Base-by-base conservation (phyloP, 768 basidiomycete genomes). In the Mycena alexandri region DNA sequence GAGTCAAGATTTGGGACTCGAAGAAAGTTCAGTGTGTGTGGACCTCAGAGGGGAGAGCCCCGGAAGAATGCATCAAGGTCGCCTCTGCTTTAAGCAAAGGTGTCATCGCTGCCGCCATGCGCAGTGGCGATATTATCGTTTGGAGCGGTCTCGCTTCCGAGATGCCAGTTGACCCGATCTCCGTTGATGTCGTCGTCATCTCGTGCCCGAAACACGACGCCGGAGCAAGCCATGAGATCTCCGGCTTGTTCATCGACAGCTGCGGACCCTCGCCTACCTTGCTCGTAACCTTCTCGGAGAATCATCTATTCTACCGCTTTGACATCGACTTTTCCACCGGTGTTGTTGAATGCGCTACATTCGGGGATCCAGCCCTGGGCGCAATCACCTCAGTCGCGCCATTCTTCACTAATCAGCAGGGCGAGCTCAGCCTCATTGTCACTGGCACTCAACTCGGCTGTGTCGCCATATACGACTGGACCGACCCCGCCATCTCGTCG, bases 1-100 rank as follows among this genome's bases (percentile, higher is more conserved):
- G 80, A 24, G 83, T 93, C 70, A 95, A 94, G 75, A 68, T 95
- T 3, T 95, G 94, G 94, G 85, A 90, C 63, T 78, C 84, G 17
- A 86, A 83, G 69, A 79, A 78, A 5, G 75, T 87, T 16, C 71
- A 67, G n/a, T 90, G 89, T 65, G 57, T 90, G 22, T 94, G 92
- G 93, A 85, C 87, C 1, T 92, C 89, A 21, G 77, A 82, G 19
- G 74, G 71, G 24, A 79, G 80, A 19, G 62, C 67, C 2, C 78
- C 81, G 2, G 89, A 91, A 69, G 76, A 87, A 2, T 87, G 84
- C 69, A 68, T 86, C 46, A 85, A 83, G 68, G 81, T 92, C 3
- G 82, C 81, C 3, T 78, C 84, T 46, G 80, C 82, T 44, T 67
- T 84, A 19, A 72, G 72, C n/a, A 78, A 79, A 46, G 85, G 84